These are phyloP conservation scores for Neckera pumila DNA, from an alignment of 225 moss, liverwort and hornwort species.

Conservation along the genomic window DNA sequence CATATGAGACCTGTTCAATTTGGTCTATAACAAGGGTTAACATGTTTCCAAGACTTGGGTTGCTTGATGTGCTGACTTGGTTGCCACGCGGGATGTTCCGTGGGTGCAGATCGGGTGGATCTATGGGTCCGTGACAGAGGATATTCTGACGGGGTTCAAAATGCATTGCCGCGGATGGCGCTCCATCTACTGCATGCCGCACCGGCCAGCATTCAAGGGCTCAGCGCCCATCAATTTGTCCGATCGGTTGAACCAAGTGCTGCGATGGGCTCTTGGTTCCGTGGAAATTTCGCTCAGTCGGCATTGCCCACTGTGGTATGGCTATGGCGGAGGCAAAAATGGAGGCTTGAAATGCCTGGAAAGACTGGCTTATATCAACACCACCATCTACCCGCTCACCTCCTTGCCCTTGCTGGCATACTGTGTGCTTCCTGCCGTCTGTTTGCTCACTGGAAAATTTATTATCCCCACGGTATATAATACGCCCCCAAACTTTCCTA, in stretches of 20 bases:
- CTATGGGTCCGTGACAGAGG: constrained; percentile 88
- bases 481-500: no score
- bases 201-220: constrained; percentile 76
- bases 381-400: constrained; percentile 75
- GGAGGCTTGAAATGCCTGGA: constrained; percentile 69
- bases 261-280: constrained; percentile 84
- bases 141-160: constrained; percentile 86
- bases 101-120: constrained; percentile 79
- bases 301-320: constrained; percentile 88
- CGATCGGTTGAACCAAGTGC: constrained; percentile 78
- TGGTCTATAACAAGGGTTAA: neutral
- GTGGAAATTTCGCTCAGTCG: constrained; percentile 80
- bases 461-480: constrained; percentile 66
- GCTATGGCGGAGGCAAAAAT: constrained; percentile 55
- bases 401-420: constrained; percentile 77
- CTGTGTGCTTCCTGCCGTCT: constrained; percentile 74
- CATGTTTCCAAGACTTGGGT: neutral
- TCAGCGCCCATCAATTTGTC: constrained; percentile 60
- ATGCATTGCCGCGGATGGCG: constrained; percentile 95
- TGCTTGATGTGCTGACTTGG: neutral
- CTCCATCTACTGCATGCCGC: constrained; percentile 86
- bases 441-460: constrained; percentile 77
- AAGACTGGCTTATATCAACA: constrained; percentile 75
- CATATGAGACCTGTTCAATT: neutral
- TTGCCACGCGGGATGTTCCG: neutral